Base-by-base conservation (phyloP, 2,329 filamentous ascomycete species). In the Clarireedia paspali region DNA sequence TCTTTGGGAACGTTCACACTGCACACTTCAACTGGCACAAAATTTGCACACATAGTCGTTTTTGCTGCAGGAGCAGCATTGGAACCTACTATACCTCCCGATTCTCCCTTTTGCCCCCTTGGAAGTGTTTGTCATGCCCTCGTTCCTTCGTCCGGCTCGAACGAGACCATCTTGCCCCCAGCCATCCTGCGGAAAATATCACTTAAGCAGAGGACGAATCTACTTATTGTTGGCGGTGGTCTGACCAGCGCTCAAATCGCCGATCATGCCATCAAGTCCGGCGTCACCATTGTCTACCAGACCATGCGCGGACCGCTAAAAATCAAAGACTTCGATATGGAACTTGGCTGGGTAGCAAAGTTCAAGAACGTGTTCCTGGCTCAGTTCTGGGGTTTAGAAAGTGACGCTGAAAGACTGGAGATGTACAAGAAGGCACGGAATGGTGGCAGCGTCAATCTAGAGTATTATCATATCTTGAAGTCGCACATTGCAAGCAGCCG, bases 331-430 rank as follows among this genome's bases (percentile, higher is more conserved):
- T 92, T 92, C 61, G 89, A 92, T 63, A 78, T 92, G 24, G 81
- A 84, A 56, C 75, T 92, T 1, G 78, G 81, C 48, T 94, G 89
- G 89, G 87, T 92, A 70, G 87, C 85, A 9, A 92, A 92, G 67
- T 92, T 88, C 69, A 83, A 85, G 55, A 92, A 92, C 67, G 80
- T 83, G 53, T 83, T 88, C 62, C 87, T 91, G 67, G 84, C 88
- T 0, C 77, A 78, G 0, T 94, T 91, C 69, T 91, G 87, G 85
- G 82, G 81, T 6, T 86, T 87, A 3, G 87, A 91, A 62, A 81
- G 80, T 5, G 84, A 89, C 58, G 78, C 83, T 26, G 80, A 91
- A 69, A 78, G 87, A 2, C 76, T 84, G 30, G 76, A 83, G 38
- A 86, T 88, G 70, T 77, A 88, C 59, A 76, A 77, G 60, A 70